Evolutionary conservation across 1,139 yeast species (phyloP).

Genomic region (Nakaseomyces kungkrabaensis): DNA sequence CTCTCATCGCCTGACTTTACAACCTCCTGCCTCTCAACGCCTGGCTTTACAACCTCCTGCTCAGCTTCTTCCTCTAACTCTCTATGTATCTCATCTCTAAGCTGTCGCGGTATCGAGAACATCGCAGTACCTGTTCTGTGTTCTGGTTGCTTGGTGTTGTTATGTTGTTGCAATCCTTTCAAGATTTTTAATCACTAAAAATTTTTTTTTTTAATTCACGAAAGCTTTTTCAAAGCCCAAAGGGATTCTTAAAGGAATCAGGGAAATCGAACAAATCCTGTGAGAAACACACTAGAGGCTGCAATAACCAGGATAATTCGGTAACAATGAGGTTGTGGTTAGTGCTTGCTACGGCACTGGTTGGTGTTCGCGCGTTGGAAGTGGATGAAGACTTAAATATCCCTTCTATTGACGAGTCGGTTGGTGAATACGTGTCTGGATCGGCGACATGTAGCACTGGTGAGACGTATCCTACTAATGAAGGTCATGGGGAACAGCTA

Average conservation of each 20-base stretch:
- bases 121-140: too few relatives aligned
- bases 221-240: too few relatives aligned
- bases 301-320: too few relatives aligned
- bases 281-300: too few relatives aligned
- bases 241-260: too few relatives aligned
- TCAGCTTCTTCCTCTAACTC: slow-evolving; percentile 28
- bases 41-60: background rate
- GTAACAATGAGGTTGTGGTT: background rate
- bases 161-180: too few relatives aligned
- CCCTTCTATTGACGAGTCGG: background rate
- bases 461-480: background rate
- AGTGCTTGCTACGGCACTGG: background rate
- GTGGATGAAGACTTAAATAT: background rate
- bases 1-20: slow-evolving; percentile 27
- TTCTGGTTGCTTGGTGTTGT: too few relatives aligned
- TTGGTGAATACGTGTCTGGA: background rate
- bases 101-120: slow-evolving; percentile 30
- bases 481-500: background rate
- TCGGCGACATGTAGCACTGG: background rate
- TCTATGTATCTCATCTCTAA: slow-evolving; percentile 26
- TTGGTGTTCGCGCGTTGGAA: slow-evolving; percentile 1
- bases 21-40: slow-evolving; percentile 27
- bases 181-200: too few relatives aligned
- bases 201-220: too few relatives aligned
- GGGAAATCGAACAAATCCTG: too few relatives aligned